Evolutionary conservation across 495 filamentous ascomycete species (phyloP).

Genomic region (Lentithecium fluviatile): DNA sequence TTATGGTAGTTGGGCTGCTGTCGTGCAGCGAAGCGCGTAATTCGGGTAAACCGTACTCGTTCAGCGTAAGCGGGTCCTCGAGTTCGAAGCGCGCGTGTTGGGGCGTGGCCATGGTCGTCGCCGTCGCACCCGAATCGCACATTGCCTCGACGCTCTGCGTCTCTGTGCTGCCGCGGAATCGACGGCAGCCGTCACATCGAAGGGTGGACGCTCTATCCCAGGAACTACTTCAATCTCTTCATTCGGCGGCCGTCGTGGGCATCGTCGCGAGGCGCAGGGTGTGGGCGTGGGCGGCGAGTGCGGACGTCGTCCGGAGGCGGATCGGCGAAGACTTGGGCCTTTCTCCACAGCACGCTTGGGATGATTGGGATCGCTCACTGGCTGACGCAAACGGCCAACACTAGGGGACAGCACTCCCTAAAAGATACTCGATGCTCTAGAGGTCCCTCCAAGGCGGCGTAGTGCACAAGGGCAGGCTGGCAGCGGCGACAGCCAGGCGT

Average conservation of each 20-base stretch:
- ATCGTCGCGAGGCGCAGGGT: no score
- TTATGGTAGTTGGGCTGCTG: constrained; percentile 21
- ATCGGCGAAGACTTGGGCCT: no score
- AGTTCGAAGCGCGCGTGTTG: constrained; percentile 9
- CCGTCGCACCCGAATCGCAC: constrained; percentile 18
- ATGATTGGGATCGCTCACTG: no score
- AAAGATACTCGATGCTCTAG: no score
- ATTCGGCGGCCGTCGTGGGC: background rate
- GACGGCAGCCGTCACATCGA: constrained; percentile 20
- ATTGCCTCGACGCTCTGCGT: constrained; percentile 30
- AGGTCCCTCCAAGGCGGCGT: background rate
- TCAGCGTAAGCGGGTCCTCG: constrained; percentile 28
- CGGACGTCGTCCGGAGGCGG: no score
- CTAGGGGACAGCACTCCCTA: no score
- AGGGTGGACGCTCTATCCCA: background rate
- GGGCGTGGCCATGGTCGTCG: constrained; percentile 25
- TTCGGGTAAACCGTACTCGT: constrained; percentile 31
- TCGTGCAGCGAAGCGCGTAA: constrained; percentile 19
- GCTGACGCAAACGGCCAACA: no score
- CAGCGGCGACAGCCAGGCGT: background rate
- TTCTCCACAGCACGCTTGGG: background rate
- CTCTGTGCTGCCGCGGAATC: constrained; percentile 20
- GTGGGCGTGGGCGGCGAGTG: no score
- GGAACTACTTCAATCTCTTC: no score
- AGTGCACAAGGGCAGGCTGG: constrained; percentile 3